Evolutionary conservation across 148 eudicot genomes (phyloP).

Genomic region (Heliamphora exappendiculata): DNA sequence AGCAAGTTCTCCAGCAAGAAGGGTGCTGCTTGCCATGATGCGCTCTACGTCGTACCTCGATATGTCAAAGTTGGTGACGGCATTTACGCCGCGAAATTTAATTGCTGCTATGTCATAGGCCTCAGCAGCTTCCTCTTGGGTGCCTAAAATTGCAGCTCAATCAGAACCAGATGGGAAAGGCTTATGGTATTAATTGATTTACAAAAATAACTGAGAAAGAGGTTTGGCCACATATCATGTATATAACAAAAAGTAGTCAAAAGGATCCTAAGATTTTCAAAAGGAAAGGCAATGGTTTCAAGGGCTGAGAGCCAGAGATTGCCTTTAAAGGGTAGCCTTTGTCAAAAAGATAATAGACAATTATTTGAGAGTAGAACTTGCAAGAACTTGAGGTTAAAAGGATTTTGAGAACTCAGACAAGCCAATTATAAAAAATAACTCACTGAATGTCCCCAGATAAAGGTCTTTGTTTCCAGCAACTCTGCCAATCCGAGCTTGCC

Average conservation of each 20-base stretch:
- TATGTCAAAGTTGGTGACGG: slow-evolving; percentile 84
- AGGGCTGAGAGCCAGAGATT: background rate
- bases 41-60: slow-evolving; percentile 72
- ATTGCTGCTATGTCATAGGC: slow-evolving; percentile 94
- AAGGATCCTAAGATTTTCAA: too few species aligned
- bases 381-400: too few species aligned
- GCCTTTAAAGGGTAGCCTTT: background rate
- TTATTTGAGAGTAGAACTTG: too few species aligned
- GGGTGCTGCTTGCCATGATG: slow-evolving; percentile 74
- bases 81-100: slow-evolving; percentile 73
- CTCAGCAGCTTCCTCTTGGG: slow-evolving; percentile 98
- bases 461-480: slow-evolving; percentile 97
- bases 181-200: background rate
- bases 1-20: slow-evolving; percentile 71
- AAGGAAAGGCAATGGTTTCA: background rate
- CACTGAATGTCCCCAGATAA: slow-evolving; percentile 89
- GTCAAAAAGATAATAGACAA: background rate
- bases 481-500: slow-evolving; percentile 97
- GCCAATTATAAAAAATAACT: slow-evolving; percentile 15
- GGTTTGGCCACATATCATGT: background rate
- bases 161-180: background rate
- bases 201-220: background rate
- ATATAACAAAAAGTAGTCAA: too few species aligned
- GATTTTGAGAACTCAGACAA: too few species aligned
- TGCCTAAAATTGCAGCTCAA: slow-evolving; percentile 33